These are phyloP conservation scores for Blepharisma undulans DNA, from an alignment of 169 alveolate genomes.

Conservation along the genomic window DNA sequence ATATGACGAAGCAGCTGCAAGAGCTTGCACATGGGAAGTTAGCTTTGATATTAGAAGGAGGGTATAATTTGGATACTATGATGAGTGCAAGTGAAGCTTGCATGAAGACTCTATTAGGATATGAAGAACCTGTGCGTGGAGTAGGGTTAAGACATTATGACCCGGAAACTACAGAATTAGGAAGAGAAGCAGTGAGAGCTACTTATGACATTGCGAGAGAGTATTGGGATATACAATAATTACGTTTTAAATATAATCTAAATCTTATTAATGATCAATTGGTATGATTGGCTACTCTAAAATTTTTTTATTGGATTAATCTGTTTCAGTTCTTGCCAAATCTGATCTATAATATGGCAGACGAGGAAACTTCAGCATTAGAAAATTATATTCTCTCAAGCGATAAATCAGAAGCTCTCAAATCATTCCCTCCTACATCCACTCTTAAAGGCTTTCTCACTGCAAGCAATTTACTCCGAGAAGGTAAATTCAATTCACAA, in stretches of 20 bases:
- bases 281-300: too few relatives aligned
- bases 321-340: too few relatives aligned
- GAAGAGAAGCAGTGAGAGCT: not conserved
- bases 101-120: slow-evolving; percentile 44
- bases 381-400: not conserved
- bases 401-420: not conserved
- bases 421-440: not conserved
- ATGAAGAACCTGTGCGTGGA: not conserved
- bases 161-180: not conserved
- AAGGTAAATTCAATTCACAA: not conserved
- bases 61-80: slow-evolving; percentile 70
- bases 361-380: not conserved
- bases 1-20: slow-evolving; percentile 66
- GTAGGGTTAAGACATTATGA: not conserved
- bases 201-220: slow-evolving; percentile 3
- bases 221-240: slow-evolving; percentile 2
- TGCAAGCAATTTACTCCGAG: not conserved
- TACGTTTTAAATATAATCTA: too few relatives aligned
- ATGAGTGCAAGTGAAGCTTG: slow-evolving; percentile 62
- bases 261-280: too few relatives aligned
- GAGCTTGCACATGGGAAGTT: slow-evolving; percentile 42
- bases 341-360: slow-evolving; percentile 7
- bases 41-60: slow-evolving; percentile 76
- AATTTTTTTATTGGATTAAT: too few relatives aligned
- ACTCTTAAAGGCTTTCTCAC: not conserved